Evolutionary conservation across 1,139 yeast genomes (phyloP).

Genomic region (Candida sojae): DNA sequence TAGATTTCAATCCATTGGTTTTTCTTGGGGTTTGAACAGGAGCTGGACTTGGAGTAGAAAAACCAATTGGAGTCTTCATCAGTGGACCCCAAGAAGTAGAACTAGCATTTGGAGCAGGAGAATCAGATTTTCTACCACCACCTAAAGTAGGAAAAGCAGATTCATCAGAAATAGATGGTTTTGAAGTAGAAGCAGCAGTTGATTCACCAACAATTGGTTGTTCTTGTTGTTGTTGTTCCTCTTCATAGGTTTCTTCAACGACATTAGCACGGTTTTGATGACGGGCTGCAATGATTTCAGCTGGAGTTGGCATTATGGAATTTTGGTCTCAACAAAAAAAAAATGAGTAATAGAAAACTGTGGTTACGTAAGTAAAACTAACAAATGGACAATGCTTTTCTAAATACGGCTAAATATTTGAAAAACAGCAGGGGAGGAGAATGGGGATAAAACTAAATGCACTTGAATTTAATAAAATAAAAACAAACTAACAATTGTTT

Average conservation of each 20-base stretch:
- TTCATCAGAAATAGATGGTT: constrained; percentile 49
- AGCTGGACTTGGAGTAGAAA: constrained; percentile 28
- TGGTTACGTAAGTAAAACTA: not conserved
- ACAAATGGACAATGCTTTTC: constrained; percentile 18
- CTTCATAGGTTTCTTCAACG: constrained; percentile 9
- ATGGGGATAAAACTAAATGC: not conserved
- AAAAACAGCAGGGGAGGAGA: constrained; percentile 17
- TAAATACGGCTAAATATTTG: not conserved
- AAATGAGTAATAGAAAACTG: not conserved
- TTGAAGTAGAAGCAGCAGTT: constrained; percentile 16
- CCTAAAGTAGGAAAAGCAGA: constrained; percentile 77
- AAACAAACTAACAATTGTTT: not conserved
- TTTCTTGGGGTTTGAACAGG: constrained; percentile 27
- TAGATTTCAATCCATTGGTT: constrained; percentile 20
- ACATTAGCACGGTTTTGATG: constrained; percentile 30
- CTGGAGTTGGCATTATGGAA: constrained; percentile 52
- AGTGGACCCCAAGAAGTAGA: constrained; percentile 27
- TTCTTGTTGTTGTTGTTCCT: constrained; percentile 6
- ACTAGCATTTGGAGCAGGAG: constrained; percentile 20
- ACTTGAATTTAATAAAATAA: no score
- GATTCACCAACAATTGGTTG: constrained; percentile 13
- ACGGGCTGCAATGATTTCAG: constrained; percentile 60
- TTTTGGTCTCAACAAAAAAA: not conserved
- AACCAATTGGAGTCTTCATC: constrained; percentile 34
- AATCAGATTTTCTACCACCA: constrained; percentile 28